Base-by-base conservation (phyloP, 2,329 filamentous ascomycete genomes). In the Penicillium expansum region DNA sequence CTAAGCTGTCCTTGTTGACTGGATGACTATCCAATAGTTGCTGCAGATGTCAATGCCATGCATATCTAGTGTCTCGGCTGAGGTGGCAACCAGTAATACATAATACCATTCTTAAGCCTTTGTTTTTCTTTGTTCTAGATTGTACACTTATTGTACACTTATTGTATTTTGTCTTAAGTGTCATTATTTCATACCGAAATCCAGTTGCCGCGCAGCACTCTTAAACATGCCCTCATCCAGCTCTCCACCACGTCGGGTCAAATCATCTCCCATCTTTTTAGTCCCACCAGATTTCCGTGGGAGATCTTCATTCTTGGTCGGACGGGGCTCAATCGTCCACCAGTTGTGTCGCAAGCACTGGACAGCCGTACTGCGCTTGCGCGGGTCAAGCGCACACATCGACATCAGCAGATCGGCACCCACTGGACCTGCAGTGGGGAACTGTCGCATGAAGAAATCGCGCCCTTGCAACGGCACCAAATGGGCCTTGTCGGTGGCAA, bases 331-430 rank as follows among this genome's bases (percentile, higher is more conserved):
- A 24, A 83, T 84, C 39, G 84, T 84, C 91, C 93, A 99, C 87
- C 91, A 99, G 47, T 82, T 79, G 72, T 97, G 92, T 71, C 86
- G 81, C 54, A 99, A 81, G 71, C 94, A 88, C 61, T 90, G 84
- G 35, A 83, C 80, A 0, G 92, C 91, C 0, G 87, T 91, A 67
- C 91, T 87, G 57, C 94, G 83, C 74, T 89, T 91, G 69, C 86
- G 84, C n/a, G 94, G 94, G 75, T 99, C 91, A 60, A 97, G 83
- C 13, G 84, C 82, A 59, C 97, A 81, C 76, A 95, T 96, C 64
- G 85, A 86, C 81, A 94, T 90, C 49, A 99, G 80, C 58, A 99
- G 77, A 72, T 97, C 92, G 30, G 95, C 91, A 42, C 94, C 94
- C 49, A 91, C 84, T 10, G 86, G 77, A 22, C 93, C 94, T 10